Evolutionary conservation across 2,329 filamentous ascomycete species (phyloP), one percentile per base, ranked within the genome.

Genomic region (Graphiopsis chlorocephala): DNA sequence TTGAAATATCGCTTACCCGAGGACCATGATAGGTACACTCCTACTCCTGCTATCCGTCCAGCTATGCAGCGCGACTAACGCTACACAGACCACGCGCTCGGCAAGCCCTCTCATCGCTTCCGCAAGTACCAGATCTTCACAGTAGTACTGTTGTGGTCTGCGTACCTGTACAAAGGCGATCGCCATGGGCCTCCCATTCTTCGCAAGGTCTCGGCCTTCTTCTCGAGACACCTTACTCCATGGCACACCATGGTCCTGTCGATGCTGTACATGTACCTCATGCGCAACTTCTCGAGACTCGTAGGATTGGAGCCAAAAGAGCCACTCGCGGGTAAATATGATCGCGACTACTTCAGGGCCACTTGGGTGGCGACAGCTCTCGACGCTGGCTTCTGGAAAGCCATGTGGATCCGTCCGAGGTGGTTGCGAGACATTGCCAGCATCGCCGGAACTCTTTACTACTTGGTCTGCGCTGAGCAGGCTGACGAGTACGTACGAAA

Each of bases 321-420:
- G 73, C 95, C 95, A 23, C 84, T 99, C 74, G 90, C 93, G 31
- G 97, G 96, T 74, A 89, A 98, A 76, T 99, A 99, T 80, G 92
- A 91, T 63, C 85, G 92, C 60, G 88, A 91, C 29, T 99, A 96
- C 80, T 99, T 97, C 77, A 89, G 95, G 57, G 95, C 95, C 63
- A 99, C 95, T 75, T 99, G 95, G 95, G 87, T 98, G 17, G 88
- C 95, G 61, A 99, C 95, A 0, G 95, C 93, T 0, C 80, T 99
- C 66, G 95, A 99, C 72, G 95, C 95, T 6, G 95, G 95, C 1
- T 99, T 97, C 78, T 99, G 95, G 95, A 97, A 93, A 0, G 95
- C 95, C 35, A 99, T 99, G 95, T 90, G 88, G 72, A 93, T 99
- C 68, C 86, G 86, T 64, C 83, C 83, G 56, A 93, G 90, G 72